Conservation (phyloP, 1,284 basidiomycete genomes). For the Trichosporon sp. region DNA sequence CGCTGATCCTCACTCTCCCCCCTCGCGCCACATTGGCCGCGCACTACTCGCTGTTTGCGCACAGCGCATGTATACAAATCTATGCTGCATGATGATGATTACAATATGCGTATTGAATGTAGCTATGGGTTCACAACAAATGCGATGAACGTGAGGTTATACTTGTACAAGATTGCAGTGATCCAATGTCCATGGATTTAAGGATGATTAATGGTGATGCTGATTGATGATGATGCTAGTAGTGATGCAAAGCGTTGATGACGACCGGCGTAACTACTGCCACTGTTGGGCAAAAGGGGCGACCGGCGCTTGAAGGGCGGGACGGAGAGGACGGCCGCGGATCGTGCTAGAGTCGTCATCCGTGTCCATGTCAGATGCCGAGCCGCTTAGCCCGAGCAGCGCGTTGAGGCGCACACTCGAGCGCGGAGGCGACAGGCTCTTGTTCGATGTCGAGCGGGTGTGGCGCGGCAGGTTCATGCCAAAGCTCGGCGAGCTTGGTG, state of each 20-base stretch:
- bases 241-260: not conserved
- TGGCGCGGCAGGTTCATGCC: conserved; percentile 7
- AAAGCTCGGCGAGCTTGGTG: not conserved
- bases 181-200: not conserved
- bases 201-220: not conserved
- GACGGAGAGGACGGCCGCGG: conserved; percentile 4
- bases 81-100: conserved; percentile 4
- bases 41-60: too few relatives aligned
- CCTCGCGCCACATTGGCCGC: too few relatives aligned
- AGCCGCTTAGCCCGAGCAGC: conserved; percentile 29
- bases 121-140: conserved; percentile 3
- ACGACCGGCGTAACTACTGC: conserved; percentile 1
- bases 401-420: conserved; percentile 38
- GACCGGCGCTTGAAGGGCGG: conserved; percentile 3
- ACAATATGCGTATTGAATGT: conserved; percentile 4
- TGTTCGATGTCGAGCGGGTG: conserved; percentile 1
- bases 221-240: too few relatives aligned
- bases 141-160: not conserved
- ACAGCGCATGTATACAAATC: not conserved
- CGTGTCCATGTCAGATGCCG: conserved; percentile 17
- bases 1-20: too few relatives aligned
- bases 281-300: conserved; percentile 16
- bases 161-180: not conserved
- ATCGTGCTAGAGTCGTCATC: conserved; percentile 18
- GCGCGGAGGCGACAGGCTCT: conserved; percentile 23